These are phyloP conservation scores for Ganoderma meredithae DNA, from an alignment of 1,284 basidiomycete genomes.

Conservation along the genomic window DNA sequence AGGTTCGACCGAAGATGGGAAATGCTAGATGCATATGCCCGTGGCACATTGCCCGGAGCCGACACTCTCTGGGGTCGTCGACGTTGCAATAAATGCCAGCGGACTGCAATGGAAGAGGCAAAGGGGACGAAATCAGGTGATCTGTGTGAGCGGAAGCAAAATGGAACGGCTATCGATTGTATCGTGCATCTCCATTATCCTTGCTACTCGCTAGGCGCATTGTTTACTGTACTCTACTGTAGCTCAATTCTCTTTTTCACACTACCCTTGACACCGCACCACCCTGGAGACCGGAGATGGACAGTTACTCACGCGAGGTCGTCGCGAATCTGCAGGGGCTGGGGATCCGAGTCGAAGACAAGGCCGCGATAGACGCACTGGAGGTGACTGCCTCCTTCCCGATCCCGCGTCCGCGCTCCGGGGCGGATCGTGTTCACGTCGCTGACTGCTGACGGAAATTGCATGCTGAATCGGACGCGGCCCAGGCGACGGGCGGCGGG, in stretches of 20 bases:
- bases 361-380: constrained; percentile 21
- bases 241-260: neutral
- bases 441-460: constrained; percentile 8
- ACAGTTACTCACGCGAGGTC: constrained; percentile 60
- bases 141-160: neutral
- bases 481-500: constrained; percentile 24
- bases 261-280: neutral
- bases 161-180: constrained; percentile 15
- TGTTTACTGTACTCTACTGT: neutral
- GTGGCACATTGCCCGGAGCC: neutral
- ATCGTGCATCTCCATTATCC: constrained; percentile 9
- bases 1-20: neutral
- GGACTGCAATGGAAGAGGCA: neutral
- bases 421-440: constrained; percentile 7
- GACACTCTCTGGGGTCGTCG: neutral
- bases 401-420: constrained; percentile 3
- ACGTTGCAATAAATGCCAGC: neutral
- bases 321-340: constrained; percentile 87
- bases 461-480: constrained; percentile 3
- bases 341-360: constrained; percentile 53
- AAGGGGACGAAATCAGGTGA: constrained; percentile 1
- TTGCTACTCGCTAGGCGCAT: neutral
- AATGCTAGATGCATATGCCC: neutral
- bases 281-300: neutral
- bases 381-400: constrained; percentile 25